These are phyloP conservation scores for Vigna unguiculata DNA, from an alignment of 306 rosid genomes.

Conservation along the genomic window DNA sequence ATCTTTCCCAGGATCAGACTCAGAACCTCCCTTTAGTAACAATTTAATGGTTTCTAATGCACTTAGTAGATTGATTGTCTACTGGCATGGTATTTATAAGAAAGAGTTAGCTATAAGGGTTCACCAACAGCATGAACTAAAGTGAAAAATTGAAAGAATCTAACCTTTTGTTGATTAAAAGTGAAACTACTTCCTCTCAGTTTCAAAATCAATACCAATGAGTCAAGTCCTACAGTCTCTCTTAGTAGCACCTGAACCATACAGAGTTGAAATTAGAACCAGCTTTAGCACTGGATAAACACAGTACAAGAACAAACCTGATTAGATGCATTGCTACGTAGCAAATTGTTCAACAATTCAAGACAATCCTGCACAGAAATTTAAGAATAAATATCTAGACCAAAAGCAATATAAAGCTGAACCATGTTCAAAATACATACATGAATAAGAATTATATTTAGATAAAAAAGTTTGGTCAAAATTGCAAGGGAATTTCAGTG, in stretches of 20 bases:
- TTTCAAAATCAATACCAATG: constrained; percentile 73
- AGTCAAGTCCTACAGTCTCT: constrained; percentile 85
- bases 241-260: constrained; percentile 70
- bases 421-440: constrained; percentile 4
- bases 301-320: constrained; percentile 63
- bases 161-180: constrained; percentile 89
- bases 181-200: constrained; percentile 69
- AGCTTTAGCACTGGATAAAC: constrained; percentile 25
- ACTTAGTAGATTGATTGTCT: constrained; percentile 86
- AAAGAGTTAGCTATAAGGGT: constrained; percentile 47
- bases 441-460: background rate
- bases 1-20: constrained; percentile 76
- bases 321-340: constrained; percentile 71
- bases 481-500: background rate
- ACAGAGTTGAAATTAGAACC: constrained; percentile 29
- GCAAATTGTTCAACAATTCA: constrained; percentile 78
- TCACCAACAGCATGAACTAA: constrained; percentile 28
- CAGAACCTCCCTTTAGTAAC: constrained; percentile 70
- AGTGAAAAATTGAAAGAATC: constrained; percentile 49
- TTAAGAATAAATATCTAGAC: constrained; percentile 46
- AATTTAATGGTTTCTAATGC: constrained; percentile 75
- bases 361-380: constrained; percentile 74
- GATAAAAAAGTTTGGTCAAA: background rate
- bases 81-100: constrained; percentile 72
- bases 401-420: background rate